phyloP scores from a whole-genome alignment of 164 flowering plant genomes.

The Cinnamomum chago region DNA sequence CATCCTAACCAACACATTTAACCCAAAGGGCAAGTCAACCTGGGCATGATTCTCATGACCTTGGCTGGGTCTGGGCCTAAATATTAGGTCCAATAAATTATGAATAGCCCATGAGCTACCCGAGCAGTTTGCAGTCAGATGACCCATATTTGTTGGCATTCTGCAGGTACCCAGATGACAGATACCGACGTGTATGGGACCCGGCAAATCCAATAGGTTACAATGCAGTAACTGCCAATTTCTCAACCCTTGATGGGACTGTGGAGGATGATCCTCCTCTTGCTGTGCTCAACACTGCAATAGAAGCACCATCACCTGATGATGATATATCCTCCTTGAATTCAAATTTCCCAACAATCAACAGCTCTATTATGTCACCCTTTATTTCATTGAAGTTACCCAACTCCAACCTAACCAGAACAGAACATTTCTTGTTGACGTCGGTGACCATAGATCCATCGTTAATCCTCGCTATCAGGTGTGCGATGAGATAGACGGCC shows the following conservation, averaged over 20 bases:
- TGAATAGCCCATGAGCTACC: not conserved
- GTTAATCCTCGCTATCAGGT: too few species aligned
- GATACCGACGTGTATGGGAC: conserved; percentile 18
- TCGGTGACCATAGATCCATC: too few species aligned
- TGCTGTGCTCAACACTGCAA: not conserved
- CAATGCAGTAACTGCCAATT: not conserved
- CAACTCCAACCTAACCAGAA: too few species aligned
- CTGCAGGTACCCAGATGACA: conserved; percentile 21
- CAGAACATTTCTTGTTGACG: too few species aligned
- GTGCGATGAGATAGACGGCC: too few species aligned
- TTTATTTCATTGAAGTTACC: too few species aligned
- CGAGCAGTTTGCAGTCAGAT: not conserved
- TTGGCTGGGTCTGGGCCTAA: not conserved
- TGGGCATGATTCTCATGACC: not conserved
- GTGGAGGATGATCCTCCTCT: conserved; percentile 11
- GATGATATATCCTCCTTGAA: not conserved
- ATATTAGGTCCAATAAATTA: not conserved
- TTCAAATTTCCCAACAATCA: not conserved
- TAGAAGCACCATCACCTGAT: conserved; percentile 3
- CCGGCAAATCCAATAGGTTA: not conserved
- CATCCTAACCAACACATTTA: too few species aligned
- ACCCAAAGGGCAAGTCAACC: too few species aligned
- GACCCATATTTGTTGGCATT: not conserved
- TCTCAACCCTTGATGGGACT: not conserved
- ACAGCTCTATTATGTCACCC: not conserved